Evolutionary conservation across 805 yeast genomes (phyloP).

Genomic region (Clavispora asparagi): DNA sequence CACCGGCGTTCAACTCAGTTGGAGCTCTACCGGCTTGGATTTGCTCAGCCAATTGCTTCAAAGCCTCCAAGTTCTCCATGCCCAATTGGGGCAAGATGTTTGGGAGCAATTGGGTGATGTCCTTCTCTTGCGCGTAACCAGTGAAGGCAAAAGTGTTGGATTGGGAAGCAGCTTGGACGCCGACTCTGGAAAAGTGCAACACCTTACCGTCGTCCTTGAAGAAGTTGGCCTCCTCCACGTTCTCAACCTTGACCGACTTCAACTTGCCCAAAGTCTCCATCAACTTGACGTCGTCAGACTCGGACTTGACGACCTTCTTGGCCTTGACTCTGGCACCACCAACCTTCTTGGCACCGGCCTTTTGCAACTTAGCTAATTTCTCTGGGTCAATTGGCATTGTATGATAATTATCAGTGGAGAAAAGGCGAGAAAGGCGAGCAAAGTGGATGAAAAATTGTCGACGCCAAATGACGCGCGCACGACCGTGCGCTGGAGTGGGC

Average conservation of each 20-base stretch:
- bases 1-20: constrained; percentile 41
- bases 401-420: neutral
- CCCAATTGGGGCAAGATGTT: constrained; percentile 94
- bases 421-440: neutral
- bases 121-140: constrained; percentile 92
- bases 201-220: constrained; percentile 96
- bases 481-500: neutral
- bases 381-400: constrained; percentile 89
- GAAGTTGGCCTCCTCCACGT: constrained; percentile 95
- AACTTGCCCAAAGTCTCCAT: constrained; percentile 84
- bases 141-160: constrained; percentile 91
- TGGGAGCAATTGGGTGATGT: constrained; percentile 87
- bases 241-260: constrained; percentile 82
- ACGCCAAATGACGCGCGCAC: neutral
- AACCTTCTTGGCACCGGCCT: constrained; percentile 74
- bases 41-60: constrained; percentile 86
- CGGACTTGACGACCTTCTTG: constrained; percentile 64
- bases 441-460: constrained; percentile 2
- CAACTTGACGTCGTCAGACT: constrained; percentile 87
- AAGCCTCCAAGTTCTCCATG: constrained; percentile 86
- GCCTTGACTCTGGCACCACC: constrained; percentile 87
- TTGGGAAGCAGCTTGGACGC: constrained; percentile 88
- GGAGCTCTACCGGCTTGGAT: constrained; percentile 60
- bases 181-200: constrained; percentile 92
- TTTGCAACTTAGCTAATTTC: constrained; percentile 88